These are phyloP conservation scores for Mycena alexandri DNA, from an alignment of 768 basidiomycete genomes.

Conservation along the genomic window DNA sequence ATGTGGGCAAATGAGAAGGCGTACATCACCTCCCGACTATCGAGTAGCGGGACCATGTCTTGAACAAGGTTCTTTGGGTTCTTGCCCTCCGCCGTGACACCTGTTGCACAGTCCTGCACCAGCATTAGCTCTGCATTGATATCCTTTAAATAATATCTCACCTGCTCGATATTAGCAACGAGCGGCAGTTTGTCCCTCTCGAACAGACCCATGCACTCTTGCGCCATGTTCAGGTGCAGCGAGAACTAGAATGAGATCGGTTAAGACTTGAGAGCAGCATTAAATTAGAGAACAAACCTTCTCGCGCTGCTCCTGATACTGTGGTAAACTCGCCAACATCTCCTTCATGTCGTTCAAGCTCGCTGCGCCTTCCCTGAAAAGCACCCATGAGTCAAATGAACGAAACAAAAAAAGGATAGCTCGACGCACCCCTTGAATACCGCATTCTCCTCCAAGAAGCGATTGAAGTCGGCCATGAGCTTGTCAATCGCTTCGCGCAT, in stretches of 20 bases:
- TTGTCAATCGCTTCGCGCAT: slow-evolving; percentile 99
- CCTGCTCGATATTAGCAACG: slow-evolving; percentile 94
- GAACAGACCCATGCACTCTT: slow-evolving; percentile 96
- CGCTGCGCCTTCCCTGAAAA: slow-evolving; percentile 78
- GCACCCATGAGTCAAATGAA: too few species aligned
- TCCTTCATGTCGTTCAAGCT: slow-evolving; percentile 99
- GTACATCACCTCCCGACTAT: slow-evolving; percentile 87
- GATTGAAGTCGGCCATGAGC: slow-evolving; percentile 95
- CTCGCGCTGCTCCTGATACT: slow-evolving; percentile 95
- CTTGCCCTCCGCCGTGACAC: slow-evolving; percentile 91
- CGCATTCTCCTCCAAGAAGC: slow-evolving; percentile 93
- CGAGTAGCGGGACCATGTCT: slow-evolving; percentile 98
- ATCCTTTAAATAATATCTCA: slow-evolving; percentile 41
- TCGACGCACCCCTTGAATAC: slow-evolving; percentile 87
- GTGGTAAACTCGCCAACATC: slow-evolving; percentile 95
- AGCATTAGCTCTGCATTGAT: slow-evolving; percentile 5
- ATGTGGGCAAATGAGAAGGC: slow-evolving; percentile 37
- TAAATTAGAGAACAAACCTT: slow-evolving; percentile 64
- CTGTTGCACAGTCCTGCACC: slow-evolving; percentile 90
- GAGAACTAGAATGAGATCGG: slow-evolving; percentile 76
- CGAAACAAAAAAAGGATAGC: too few species aligned
- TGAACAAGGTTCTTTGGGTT: slow-evolving; percentile 95
- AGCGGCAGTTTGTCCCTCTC: slow-evolving; percentile 87
- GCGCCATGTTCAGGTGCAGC: slow-evolving; percentile 95
- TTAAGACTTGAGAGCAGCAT: neutral